Percentiles rank a stretch among this genome's conserved stretches.
Conservation (phyloP, 208 protist species). For the Strigomonas galati region DNA sequence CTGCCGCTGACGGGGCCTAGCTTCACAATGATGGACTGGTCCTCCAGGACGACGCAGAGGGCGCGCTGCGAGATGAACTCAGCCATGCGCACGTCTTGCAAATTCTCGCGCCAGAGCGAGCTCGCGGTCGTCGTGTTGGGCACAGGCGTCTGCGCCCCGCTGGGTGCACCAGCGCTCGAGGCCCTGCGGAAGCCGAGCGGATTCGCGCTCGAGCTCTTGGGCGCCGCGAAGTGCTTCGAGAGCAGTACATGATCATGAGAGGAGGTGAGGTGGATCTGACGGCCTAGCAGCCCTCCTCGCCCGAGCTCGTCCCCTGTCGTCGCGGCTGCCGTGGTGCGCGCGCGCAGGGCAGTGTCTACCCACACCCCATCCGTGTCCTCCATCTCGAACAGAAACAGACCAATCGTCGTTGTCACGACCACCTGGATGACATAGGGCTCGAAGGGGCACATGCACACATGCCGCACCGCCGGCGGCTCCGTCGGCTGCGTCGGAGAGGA, state of each 20-base stretch:
- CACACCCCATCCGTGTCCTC: slow-evolving; percentile 41
- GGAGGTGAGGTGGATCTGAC: background rate
- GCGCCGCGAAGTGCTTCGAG: slow-evolving; percentile 7
- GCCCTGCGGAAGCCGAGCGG: background rate
- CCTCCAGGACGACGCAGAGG: slow-evolving; percentile 36
- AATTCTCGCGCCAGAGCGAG: background rate
- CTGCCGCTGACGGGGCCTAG: slow-evolving; percentile 16
- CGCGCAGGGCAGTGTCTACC: slow-evolving; percentile 15
- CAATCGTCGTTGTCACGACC: slow-evolving; percentile 36
- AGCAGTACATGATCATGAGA: background rate
- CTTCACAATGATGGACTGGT: slow-evolving; percentile 36
- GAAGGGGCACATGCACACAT: slow-evolving; percentile 44
- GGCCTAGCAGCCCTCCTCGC: background rate
- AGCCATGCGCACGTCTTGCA: slow-evolving; percentile 20
- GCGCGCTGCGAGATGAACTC: slow-evolving; percentile 36
- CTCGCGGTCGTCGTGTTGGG: background rate
- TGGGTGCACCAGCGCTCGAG: too few relatives aligned
- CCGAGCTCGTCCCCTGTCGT: background rate
- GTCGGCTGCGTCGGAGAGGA: background rate
- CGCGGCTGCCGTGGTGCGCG: too few relatives aligned
- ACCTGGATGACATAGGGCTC: slow-evolving; percentile 38
- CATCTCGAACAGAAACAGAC: slow-evolving; percentile 42
- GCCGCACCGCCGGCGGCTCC: slow-evolving; percentile 17
- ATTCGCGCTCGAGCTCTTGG: background rate
- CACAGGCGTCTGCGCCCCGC: background rate